Percentiles rank a stretch among this genome's conserved stretches.
These are phyloP conservation scores for Cryptosporidium tyzzeri DNA, from an alignment of 169 alveolate species.

Conservation along the genomic window DNA sequence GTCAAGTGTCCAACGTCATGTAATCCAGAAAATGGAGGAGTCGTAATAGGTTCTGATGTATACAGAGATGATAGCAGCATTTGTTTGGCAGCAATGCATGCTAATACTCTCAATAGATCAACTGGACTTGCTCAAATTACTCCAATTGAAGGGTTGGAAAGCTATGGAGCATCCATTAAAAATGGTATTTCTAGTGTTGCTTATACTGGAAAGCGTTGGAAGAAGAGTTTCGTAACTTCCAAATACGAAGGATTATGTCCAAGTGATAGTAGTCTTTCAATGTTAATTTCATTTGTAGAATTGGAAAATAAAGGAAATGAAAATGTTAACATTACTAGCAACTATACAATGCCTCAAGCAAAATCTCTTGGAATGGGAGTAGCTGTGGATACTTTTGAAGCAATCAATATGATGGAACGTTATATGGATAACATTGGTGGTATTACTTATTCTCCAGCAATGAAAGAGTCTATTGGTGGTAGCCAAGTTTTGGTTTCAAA, in stretches of 20 bases:
- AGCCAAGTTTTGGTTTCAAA: constrained; percentile 67
- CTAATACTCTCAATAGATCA: constrained; percentile 57
- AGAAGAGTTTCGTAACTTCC: constrained; percentile 64
- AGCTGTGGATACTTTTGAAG: constrained; percentile 74
- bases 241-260: constrained; percentile 68
- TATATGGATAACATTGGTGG: constrained; percentile 74
- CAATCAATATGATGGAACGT: constrained; percentile 64
- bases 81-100: constrained; percentile 66
- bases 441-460: constrained; percentile 50
- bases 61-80: constrained; percentile 73
- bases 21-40: constrained; percentile 59
- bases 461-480: constrained; percentile 72
- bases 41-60: constrained; percentile 72
- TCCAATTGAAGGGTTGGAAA: constrained; percentile 72
- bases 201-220: constrained; percentile 59
- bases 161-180: constrained; percentile 56
- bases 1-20: constrained; percentile 71
- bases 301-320: constrained; percentile 12
- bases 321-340: background rate
- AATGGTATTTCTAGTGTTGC: constrained; percentile 68
- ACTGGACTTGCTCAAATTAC: constrained; percentile 62
- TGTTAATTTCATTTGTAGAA: constrained; percentile 58
- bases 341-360: constrained; percentile 36
- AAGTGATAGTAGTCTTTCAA: constrained; percentile 62
- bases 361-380: constrained; percentile 53